phyloP scores from a whole-genome alignment of 345 rosid genomes.

The Eucalyptus pauciflora region DNA sequence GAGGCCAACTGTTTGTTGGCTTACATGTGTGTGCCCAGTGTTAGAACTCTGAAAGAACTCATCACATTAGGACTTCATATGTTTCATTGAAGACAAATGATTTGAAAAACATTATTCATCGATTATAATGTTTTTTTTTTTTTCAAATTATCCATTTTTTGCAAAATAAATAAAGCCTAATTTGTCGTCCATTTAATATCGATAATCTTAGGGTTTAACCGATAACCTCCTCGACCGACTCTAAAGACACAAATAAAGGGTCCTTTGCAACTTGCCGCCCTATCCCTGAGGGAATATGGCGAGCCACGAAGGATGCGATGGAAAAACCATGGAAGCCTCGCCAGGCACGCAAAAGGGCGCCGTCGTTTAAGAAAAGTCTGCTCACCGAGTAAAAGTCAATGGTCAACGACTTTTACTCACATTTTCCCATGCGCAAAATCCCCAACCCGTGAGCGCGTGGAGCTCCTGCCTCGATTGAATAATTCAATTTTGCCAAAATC shows the following conservation, averaged over 20 bases:
- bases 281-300: background rate
- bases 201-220: background rate
- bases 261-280: background rate
- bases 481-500: background rate
- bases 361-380: background rate
- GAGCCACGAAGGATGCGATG: background rate
- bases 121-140: no score
- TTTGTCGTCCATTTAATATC: background rate
- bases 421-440: background rate
- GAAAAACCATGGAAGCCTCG: background rate
- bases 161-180: no score
- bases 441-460: background rate
- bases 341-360: background rate
- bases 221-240: background rate
- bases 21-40: rapidly evolving
- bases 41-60: background rate
- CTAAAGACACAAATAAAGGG: background rate
- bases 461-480: background rate
- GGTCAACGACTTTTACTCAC: background rate
- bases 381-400: background rate
- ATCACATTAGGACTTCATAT: background rate
- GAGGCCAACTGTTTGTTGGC: background rate
- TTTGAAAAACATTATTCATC: no score
- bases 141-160: background rate
- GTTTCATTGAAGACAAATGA: no score